Base-by-base conservation (phyloP, 139 green algal species). In the Haematococcus lacustris region DNA sequence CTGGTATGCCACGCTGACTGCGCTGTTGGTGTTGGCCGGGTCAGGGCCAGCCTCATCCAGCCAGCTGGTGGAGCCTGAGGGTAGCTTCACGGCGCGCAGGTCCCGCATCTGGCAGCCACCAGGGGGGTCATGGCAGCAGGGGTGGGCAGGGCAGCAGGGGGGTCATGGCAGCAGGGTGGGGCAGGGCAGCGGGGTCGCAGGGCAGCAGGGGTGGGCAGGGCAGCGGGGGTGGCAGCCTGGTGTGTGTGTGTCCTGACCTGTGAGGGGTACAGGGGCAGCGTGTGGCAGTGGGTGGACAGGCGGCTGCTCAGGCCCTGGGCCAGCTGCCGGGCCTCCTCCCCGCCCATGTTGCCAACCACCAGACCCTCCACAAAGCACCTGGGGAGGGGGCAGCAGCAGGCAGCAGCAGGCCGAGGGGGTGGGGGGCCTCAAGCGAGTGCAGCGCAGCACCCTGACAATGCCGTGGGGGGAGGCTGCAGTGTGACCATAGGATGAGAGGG, bases 11-110 rank as follows among this genome's bases (percentile, higher is more conserved):
- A 93, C 70, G 28, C 87, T 71, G 0, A 90, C 75, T 2, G 92
- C 87, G 0, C 80, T 91, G 82, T 97, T 97, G 4, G 91, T 84
- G 61, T 97, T 91, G 4, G 68, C 65, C 0, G 84, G 77, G 74
- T 94, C 93, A 23, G 87, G 83, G 0, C 78, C 87, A 0, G 66
- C 65, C 76, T 82, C 74, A 0, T 66, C 32, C 25, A 86, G 73
- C 43, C 76, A 38, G 34, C 40, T 67, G 3, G 43, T 38, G 17
- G 21, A n/a, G 5, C 71, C 71, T 30, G 47, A n/a, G 5, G 71
- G 71, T 32, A 76, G 59, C 1, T 60, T 59, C 3, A 70, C 32
- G 26, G 59, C 38, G 9, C 71, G 59, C 37, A 76, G 30, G 61
- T 76, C 71, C 32, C 71, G 71, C 60, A 70, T 66, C 71, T 76